Evolutionary conservation across 179 eudicot species (phyloP), one percentile per base, ranked within the genome.

Genomic region (Amaranthus tricolor): DNA sequence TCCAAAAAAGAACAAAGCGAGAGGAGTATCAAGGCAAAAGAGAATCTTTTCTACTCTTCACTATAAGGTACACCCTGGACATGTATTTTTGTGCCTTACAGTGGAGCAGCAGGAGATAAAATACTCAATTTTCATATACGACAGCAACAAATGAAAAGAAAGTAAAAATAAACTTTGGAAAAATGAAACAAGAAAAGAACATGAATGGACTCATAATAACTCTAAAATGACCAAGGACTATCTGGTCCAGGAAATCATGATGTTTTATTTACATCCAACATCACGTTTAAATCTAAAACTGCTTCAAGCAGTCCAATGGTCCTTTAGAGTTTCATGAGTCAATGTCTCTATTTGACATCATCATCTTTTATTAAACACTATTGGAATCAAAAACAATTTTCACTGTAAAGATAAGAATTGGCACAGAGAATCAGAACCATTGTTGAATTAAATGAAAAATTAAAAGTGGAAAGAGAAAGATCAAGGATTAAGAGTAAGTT

Each of bases 161-260:
- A 31, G 55, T 43, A 75, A 43, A 49, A 47, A 11, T 49, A 74
- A 58, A 71, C 47, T 67, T 31, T 61, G 68, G 74, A 48, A 61
- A 71, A 66, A 65, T 64, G 69, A 68, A 72, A 71, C 53, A 71
- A 67, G 70, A 52, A 59, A 20, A 66, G 73, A 68, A 31, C 61
- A 74, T 66, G 47, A 76, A 65, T 70, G 77, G 71, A 75, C 73
- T 64, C 74, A 77, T 74, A 66, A 40, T 40, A 70, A 72, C 82
- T 62, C 80, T 66, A 81, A 75, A 78, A 79, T 48, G 78, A 79
- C 78, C 83, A 72, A 49, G 66, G 78, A 72, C 57, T 62, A 54
- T 79, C 61, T 53, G 62, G 72, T 73, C 48, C 55, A 31, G 21
- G 52, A 31, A 79, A 20, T 47, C 43, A 52, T 20, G 68, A 71